Evolutionary conservation across 768 basidiomycete genomes (phyloP).

Genomic region (Mycena pura): DNA sequence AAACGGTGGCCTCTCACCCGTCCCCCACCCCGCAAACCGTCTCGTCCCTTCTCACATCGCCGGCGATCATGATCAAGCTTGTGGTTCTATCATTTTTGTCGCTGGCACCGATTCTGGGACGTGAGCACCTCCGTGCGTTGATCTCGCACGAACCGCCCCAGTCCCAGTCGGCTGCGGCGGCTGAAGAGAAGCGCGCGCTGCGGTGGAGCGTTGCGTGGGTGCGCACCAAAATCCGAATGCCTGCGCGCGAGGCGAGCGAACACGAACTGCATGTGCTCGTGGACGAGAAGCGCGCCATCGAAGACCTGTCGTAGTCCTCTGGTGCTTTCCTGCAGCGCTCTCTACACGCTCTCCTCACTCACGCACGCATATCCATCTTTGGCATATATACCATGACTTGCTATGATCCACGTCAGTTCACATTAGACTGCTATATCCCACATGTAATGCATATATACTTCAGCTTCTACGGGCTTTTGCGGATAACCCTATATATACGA

Average conservation of each 20-base stretch:
- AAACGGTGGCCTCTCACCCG: slow-evolving; percentile 78
- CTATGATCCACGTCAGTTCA: no score
- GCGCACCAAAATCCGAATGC: slow-evolving; percentile 62
- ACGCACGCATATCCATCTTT: no score
- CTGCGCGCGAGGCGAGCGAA: slow-evolving; percentile 53
- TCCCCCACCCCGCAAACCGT: slow-evolving; percentile 78
- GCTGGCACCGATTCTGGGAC: slow-evolving; percentile 84
- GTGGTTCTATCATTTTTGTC: slow-evolving; percentile 83
- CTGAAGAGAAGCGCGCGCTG: slow-evolving; percentile 43
- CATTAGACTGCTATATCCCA: no score
- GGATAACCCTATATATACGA: no score
- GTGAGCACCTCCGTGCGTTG: slow-evolving; percentile 67
- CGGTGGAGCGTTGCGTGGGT: slow-evolving; percentile 65
- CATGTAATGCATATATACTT: no score
- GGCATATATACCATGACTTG: no score
- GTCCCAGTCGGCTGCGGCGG: slow-evolving; percentile 22
- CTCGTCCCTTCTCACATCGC: slow-evolving; percentile 85
- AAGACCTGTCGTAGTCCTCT: slow-evolving; percentile 38
- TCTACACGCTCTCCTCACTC: no score
- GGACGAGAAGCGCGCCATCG: slow-evolving; percentile 60
- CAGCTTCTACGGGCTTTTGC: no score
- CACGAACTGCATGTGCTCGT: slow-evolving; percentile 58
- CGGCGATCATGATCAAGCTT: slow-evolving; percentile 84
- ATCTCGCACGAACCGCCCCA: slow-evolving; percentile 42
- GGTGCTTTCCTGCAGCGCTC: no score